Evolutionary conservation across 345 rosid genomes (phyloP).

Genomic region (Pelargonium nanum): DNA sequence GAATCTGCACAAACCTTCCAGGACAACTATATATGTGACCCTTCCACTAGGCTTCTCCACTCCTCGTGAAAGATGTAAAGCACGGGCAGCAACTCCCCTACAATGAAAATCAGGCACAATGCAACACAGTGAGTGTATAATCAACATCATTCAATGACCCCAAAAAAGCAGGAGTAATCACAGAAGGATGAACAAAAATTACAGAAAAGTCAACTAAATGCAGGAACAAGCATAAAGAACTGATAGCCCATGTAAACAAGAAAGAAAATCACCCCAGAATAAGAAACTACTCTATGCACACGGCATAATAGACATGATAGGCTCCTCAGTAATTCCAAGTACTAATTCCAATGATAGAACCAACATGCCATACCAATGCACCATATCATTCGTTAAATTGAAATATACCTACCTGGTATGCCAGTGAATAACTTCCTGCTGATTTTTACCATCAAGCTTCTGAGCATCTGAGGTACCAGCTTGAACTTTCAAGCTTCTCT

Average conservation of each 20-base stretch:
- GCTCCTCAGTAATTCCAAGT: not conserved
- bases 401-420: slow-evolving; percentile 50
- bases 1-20: slow-evolving; percentile 94
- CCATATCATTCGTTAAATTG: too few species aligned
- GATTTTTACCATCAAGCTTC: slow-evolving; percentile 71
- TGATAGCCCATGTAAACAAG: not conserved
- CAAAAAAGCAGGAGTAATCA: not conserved
- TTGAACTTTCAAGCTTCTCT: slow-evolving; percentile 45
- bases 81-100: slow-evolving; percentile 99
- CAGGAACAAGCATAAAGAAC: too few species aligned
- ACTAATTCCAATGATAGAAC: not conserved
- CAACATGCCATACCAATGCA: not conserved
- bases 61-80: slow-evolving; percentile 92
- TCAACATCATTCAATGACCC: not conserved
- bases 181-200: not conserved
- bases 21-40: slow-evolving; percentile 93
- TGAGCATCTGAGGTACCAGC: slow-evolving; percentile 54
- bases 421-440: slow-evolving; percentile 78
- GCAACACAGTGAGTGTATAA: slow-evolving; percentile 7
- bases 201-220: too few species aligned
- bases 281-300: not conserved
- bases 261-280: not conserved
- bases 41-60: slow-evolving; percentile 99
- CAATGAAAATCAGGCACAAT: slow-evolving; percentile 9
- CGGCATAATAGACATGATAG: not conserved